Evolutionary conservation across 2,329 filamentous ascomycete genomes (phyloP), one percentile per base, ranked within the genome.

Genomic region (Calonectria naviculata): DNA sequence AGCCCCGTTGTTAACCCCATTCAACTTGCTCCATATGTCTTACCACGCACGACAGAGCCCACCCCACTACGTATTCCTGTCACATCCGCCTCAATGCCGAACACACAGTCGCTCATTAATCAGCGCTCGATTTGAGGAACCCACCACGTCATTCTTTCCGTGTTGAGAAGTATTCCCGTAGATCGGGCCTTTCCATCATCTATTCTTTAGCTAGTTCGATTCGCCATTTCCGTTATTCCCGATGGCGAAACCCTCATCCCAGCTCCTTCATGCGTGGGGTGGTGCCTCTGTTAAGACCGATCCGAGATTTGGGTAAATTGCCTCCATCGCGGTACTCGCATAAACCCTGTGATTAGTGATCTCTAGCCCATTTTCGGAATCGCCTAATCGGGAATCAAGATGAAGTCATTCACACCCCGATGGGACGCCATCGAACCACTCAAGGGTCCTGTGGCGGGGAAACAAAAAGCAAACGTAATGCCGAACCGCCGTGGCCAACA

Each of bases 121-220:
- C 44, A 65, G 17, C 24, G 36, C 41, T 65, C 34, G 26, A 65
- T 36, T 29, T 49, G 42, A 54, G 34, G 49, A 44, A 17, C 29
- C 49, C 38, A 58, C 49, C 41, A 31, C 63, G 63, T 66, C 38
- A 58, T 19, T 46, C 17, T 49, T 56, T 66, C 63, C 63, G 31
- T 38, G 36, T 66, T 66, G 63, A 66, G 63, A 66, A 66, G 49
- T 66, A 58, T 38, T 19, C 29, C 46, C 63, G 47, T 29, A 47
- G 41, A 65, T 66, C 63, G 63, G 63, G 28, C 63, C 63, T 58
- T 66, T 58, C 49, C 38, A 56, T 65, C 36, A 38, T 26, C 21
- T 58, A 38, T 58, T 38, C 24, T 58, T 10, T 56, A 3, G 41
- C 47, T 49, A 54, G 31, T 26, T 38, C 46, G 28, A 44, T 46